Conservation (phyloP, 2,329 filamentous ascomycete species). For the Magnaporthiopsis incrustans region DNA sequence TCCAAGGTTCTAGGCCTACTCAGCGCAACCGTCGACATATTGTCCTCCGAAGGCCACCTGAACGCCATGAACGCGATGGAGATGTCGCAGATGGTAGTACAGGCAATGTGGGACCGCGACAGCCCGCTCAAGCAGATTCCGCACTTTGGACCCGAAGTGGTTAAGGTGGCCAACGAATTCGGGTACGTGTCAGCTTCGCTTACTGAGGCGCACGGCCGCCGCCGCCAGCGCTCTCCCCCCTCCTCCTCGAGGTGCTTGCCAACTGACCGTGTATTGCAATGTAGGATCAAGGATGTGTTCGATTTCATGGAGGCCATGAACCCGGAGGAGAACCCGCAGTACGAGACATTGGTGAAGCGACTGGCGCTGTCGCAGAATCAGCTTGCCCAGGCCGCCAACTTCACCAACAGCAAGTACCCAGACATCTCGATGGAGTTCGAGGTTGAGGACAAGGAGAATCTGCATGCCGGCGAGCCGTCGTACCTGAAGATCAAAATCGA, state of each 20-base stretch:
- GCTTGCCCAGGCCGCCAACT: slow-evolving; percentile 80
- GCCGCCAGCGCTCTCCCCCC: too few species aligned
- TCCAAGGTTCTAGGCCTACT: slow-evolving; percentile 79
- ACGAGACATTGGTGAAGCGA: slow-evolving; percentile 66
- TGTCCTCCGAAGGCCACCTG: slow-evolving; percentile 90
- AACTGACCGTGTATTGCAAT: neutral
- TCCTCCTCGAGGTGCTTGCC: too few species aligned
- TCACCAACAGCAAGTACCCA: slow-evolving; percentile 94
- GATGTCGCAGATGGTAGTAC: slow-evolving; percentile 97
- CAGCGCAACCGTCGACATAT: slow-evolving; percentile 86
- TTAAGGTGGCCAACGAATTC: slow-evolving; percentile 74
- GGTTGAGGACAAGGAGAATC: slow-evolving; percentile 69
- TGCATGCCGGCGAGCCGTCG: slow-evolving; percentile 72
- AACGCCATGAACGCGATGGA: slow-evolving; percentile 99
- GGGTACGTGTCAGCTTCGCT: slow-evolving; percentile 46
- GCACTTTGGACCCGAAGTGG: slow-evolving; percentile 76
- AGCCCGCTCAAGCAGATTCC: slow-evolving; percentile 96
- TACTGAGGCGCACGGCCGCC: neutral
- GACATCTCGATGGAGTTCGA: slow-evolving; percentile 89
- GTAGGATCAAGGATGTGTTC: slow-evolving; percentile 82
- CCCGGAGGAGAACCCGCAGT: slow-evolving; percentile 81
- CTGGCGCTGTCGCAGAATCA: slow-evolving; percentile 75
- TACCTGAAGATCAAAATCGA: slow-evolving; percentile 79
- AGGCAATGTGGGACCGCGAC: slow-evolving; percentile 98
- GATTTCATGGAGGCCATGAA: slow-evolving; percentile 99